phyloP scores from a whole-genome alignment of 2,329 filamentous ascomycete species.

The Penicillium sp. region DNA sequence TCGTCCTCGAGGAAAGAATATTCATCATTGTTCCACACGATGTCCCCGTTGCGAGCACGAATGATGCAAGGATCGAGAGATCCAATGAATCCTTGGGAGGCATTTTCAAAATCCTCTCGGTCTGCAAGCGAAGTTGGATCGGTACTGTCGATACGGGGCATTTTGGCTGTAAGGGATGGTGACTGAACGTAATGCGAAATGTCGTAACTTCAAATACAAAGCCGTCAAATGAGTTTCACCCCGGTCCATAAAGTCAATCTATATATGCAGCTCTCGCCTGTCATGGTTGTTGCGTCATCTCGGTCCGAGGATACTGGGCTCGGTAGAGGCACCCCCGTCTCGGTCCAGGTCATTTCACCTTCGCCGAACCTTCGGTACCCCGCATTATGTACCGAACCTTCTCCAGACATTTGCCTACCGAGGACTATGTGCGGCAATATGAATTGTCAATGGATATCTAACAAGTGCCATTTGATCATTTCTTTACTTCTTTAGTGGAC shows the following conservation, averaged over 20 bases:
- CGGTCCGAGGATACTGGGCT: background rate
- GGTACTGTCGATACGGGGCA: background rate
- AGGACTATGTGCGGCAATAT: background rate
- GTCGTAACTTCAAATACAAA: background rate
- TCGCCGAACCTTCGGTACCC: background rate
- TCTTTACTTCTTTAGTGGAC: no score
- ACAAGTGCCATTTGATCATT: no score
- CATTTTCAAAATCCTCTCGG: constrained; percentile 6
- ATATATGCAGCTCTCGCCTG: no score
- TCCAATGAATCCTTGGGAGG: constrained; percentile 24
- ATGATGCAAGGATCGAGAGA: constrained; percentile 23
- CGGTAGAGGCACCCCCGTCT: background rate
- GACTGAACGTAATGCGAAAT: background rate
- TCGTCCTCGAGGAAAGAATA: background rate
- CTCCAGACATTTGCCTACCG: background rate
- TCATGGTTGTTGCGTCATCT: background rate
- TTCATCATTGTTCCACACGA: background rate
- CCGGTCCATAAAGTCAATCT: no score
- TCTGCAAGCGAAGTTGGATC: constrained; percentile 3
- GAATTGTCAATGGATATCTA: background rate
- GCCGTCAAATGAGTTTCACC: no score
- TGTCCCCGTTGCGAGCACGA: background rate
- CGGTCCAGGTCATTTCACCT: background rate
- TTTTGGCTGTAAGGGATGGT: background rate
- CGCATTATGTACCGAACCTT: background rate